Evolutionary conservation across 2,329 filamentous ascomycete genomes (phyloP).

Genomic region (Nakataea oryzae): DNA sequence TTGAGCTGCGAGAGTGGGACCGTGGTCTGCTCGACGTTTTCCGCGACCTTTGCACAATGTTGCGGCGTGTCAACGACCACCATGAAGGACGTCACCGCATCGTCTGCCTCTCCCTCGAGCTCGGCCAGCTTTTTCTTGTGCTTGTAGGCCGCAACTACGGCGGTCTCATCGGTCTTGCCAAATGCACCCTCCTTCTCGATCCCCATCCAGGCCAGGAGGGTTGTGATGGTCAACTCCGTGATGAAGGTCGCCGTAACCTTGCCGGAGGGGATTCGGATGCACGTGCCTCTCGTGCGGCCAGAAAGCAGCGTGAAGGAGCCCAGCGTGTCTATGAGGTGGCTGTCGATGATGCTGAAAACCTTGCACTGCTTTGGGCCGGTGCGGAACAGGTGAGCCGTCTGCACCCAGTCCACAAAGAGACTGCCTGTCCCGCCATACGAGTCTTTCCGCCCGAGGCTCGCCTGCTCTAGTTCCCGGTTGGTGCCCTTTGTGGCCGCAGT

Average conservation of each 20-base stretch:
- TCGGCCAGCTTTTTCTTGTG: constrained; percentile 8
- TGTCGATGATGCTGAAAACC: constrained; percentile 30
- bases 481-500: constrained; percentile 9
- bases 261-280: constrained; percentile 19
- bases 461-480: constrained; percentile 19
- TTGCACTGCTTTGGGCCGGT: constrained; percentile 26
- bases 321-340: constrained; percentile 9
- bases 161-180: constrained; percentile 5
- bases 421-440: constrained; percentile 21
- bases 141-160: constrained; percentile 8
- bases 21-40: constrained; percentile 5
- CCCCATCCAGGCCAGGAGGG: constrained; percentile 33
- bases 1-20: constrained; percentile 14
- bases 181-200: constrained; percentile 13
- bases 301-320: constrained; percentile 30
- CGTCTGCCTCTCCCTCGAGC: constrained; percentile 9
- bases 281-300: constrained; percentile 27
- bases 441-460: constrained; percentile 6
- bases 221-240: constrained; percentile 27
- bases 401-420: constrained; percentile 33
- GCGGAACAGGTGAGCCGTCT: constrained; percentile 21
- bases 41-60: background rate
- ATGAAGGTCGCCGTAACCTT: constrained; percentile 17
- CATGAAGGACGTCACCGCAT: constrained; percentile 5
- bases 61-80: background rate